Base-by-base conservation (phyloP, 2,329 filamentous ascomycete species). In the Neofusicoccum umdonicola region DNA sequence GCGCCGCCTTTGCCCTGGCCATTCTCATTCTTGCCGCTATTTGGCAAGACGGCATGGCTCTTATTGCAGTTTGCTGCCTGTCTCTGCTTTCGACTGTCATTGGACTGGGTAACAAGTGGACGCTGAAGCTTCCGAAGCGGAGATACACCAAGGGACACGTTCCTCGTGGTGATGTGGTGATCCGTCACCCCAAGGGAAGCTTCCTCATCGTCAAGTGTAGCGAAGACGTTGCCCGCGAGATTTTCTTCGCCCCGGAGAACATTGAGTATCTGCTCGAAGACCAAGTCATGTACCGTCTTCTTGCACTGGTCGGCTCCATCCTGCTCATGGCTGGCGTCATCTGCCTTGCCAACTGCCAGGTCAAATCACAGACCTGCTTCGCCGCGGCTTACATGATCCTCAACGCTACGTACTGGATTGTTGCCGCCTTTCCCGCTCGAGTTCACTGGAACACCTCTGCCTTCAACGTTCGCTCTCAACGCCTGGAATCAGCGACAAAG, bases 251-350 rank as follows among this genome's bases (percentile, higher is more conserved):
- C 3, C 82, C 81, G 0, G 82, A 83, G 68, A 76, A 78, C 51
- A 82, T 84, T 63, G 71, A 80, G 11, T 84, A 84, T 68, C 68
- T 75, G 15, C 69, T 84, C 22, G 69, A 75, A 35, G 71, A 77
- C 63, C 76, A 75, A 0, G 72, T 75, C 2, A 71, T 74, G 4
- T 83, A 83, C 67, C 75, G 82, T 27, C 70, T 82, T 8, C 73
- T 84, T 12, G 81, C 81, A n/a, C 71, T 84, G 22, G 68, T 82
- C 3, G 82, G 81, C 66, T 84, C 82, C 5, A 72, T 83, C 51
- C 75, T 84, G 72, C 78, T 84, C 56, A 84, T 84, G 82, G 75
- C 81, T 42, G 82, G 82, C 12, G 81, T 84, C 67, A 81, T 84
- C 47, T 78, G 76, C 47, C 77, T 84, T 3, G 82, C 80, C 66